Percentiles rank a stretch among this genome's conserved stretches.
Evolutionary conservation across 371 early-diverging fungal species (phyloP).

Genomic region (Paraphysoderma sedebokerense): DNA sequence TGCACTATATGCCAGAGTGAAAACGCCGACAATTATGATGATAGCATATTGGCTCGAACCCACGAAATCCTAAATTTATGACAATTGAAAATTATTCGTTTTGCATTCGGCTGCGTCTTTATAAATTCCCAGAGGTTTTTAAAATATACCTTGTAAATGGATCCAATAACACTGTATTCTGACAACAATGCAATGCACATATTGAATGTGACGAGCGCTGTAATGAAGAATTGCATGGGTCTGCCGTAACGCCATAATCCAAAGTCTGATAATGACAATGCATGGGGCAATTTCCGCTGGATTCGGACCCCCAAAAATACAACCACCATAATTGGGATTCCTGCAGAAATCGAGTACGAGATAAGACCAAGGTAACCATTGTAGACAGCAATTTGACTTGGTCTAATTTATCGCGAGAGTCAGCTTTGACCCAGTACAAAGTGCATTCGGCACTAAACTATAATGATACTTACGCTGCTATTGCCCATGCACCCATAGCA

Average conservation of each 20-base stretch:
- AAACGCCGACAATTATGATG: constrained; percentile 22
- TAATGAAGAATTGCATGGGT: constrained; percentile 18
- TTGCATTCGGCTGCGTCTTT: not conserved
- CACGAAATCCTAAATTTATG: constrained; percentile 12
- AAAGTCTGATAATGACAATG: constrained; percentile 24
- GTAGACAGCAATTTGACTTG: constrained; percentile 16
- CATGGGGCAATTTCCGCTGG: constrained; percentile 20
- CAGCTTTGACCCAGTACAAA: no score
- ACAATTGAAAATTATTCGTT: not conserved
- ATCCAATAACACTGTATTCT: constrained; percentile 37
- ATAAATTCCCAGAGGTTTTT: not conserved
- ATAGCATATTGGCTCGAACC: constrained; percentile 24
- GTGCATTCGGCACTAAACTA: no score
- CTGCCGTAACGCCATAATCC: constrained; percentile 25
- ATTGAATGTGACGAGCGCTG: constrained; percentile 27
- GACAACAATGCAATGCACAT: constrained; percentile 21
- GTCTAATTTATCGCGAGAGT: no score
- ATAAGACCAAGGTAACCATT: constrained; percentile 31
- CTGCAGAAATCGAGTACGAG: constrained; percentile 28
- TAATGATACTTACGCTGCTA: no score
- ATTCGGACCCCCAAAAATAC: constrained; percentile 26
- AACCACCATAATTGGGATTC: constrained; percentile 29
- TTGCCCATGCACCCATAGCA: constrained; percentile 20
- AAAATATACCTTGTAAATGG: constrained; percentile 12
- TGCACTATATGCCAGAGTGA: constrained; percentile 34